phyloP scores from a whole-genome alignment of 2,329 filamentous ascomycete species.

The Phialocephala sp. region DNA sequence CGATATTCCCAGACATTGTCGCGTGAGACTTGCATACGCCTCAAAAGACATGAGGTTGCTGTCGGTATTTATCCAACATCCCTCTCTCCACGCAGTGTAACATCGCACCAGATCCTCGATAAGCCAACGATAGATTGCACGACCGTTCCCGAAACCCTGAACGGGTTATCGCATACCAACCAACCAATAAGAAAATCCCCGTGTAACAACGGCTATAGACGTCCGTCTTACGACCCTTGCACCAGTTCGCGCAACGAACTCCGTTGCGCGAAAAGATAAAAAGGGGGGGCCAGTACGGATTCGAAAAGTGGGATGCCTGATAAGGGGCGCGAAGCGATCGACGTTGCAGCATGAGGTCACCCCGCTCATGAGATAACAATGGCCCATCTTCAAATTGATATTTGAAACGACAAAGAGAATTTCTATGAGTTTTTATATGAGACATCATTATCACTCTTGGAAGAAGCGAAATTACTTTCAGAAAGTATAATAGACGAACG shows the following conservation, averaged over 20 bases:
- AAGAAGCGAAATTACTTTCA: neutral
- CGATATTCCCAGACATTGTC: neutral
- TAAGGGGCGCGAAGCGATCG: conserved; percentile 6
- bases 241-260: neutral
- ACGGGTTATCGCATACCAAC: neutral
- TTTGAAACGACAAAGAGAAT: neutral
- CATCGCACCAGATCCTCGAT: conserved; percentile 6
- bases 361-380: conserved; percentile 4
- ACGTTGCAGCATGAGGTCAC: conserved; percentile 1
- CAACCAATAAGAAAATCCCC: neutral
- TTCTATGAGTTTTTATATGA: neutral
- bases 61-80: neutral
- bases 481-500: neutral
- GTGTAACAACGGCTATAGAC: neutral
- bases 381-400: neutral
- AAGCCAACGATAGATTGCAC: neutral
- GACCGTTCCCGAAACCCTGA: neutral
- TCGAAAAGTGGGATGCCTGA: conserved; percentile 3
- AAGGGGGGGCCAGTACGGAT: neutral
- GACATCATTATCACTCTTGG: neutral
- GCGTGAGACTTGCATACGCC: neutral
- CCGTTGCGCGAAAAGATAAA: neutral
- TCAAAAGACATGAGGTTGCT: neutral
- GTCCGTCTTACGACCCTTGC: conserved; percentile 2
- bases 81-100: neutral